Evolutionary conservation across 1,139 yeast species (phyloP).

Genomic region (Sporopachydermia cereana): DNA sequence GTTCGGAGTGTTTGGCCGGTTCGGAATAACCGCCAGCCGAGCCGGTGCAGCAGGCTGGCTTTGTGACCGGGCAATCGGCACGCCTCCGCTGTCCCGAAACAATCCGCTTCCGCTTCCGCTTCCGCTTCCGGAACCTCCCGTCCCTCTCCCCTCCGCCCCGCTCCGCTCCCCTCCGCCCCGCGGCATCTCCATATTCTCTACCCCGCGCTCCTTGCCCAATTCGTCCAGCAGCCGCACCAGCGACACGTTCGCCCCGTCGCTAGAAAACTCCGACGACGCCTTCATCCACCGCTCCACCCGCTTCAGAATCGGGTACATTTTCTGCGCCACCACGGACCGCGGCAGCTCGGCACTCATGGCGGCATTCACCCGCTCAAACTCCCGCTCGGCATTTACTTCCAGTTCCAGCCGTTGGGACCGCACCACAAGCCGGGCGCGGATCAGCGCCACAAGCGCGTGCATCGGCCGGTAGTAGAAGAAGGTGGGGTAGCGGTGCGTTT

Average conservation of each 20-base stretch:
- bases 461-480: conserved; percentile 44
- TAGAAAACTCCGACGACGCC: background rate
- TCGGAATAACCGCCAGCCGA: too few relatives aligned
- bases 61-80: too few relatives aligned
- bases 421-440: conserved; percentile 14
- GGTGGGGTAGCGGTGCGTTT: conserved; percentile 36
- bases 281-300: conserved; percentile 13
- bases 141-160: too few relatives aligned
- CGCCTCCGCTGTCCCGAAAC: too few relatives aligned
- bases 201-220: background rate
- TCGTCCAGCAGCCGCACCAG: background rate
- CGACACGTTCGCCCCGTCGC: conserved; percentile 1
- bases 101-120: too few relatives aligned
- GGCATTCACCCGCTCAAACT: conserved; percentile 9
- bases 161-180: too few relatives aligned
- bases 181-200: background rate
- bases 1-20: too few relatives aligned
- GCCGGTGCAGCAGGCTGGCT: too few relatives aligned
- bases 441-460: conserved; percentile 34
- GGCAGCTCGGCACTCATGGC: conserved; percentile 11
- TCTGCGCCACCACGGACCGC: conserved; percentile 9
- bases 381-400: conserved; percentile 12
- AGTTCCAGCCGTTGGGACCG: conserved; percentile 13
- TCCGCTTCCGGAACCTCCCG: too few relatives aligned
- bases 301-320: conserved; percentile 9